These are phyloP conservation scores for Pichia thaimueangensis DNA, from an alignment of 805 yeast species.

Conservation along the genomic window DNA sequence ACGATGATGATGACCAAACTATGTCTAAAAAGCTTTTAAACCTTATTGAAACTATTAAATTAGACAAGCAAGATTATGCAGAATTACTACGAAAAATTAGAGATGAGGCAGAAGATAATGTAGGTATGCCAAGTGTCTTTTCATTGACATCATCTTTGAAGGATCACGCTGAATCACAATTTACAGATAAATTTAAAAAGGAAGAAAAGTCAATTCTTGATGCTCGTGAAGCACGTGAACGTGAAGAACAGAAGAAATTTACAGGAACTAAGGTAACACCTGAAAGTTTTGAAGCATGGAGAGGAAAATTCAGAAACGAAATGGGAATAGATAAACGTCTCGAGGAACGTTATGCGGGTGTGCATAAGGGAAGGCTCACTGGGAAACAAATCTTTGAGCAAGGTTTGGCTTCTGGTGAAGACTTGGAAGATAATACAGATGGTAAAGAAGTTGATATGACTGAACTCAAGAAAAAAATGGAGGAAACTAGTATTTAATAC, in stretches of 20 bases:
- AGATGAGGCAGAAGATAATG: conserved; percentile 64
- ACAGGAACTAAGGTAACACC: conserved; percentile 83
- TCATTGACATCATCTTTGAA: conserved; percentile 70
- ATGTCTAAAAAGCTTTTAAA: conserved; percentile 37
- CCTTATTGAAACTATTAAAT: conserved; percentile 51
- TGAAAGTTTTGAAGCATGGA: conserved; percentile 72
- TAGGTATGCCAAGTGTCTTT: conserved; percentile 91
- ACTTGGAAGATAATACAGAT: conserved; percentile 33
- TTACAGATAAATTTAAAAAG: conserved; percentile 47
- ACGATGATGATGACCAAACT: conserved; percentile 19
- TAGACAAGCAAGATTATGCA: conserved; percentile 43
- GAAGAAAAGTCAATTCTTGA: conserved; percentile 55
- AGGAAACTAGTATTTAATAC: conserved; percentile 11
- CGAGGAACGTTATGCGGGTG: conserved; percentile 41
- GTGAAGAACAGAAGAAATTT: conserved; percentile 83
- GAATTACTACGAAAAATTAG: conserved; percentile 35
- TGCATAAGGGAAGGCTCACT: conserved; percentile 71
- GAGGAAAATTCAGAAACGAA: conserved; percentile 62
- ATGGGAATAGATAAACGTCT: conserved; percentile 60
- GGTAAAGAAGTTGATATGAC: conserved; percentile 25
- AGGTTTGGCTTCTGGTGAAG: conserved; percentile 75
- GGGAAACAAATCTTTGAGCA: conserved; percentile 87
- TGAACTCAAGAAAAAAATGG: conserved; percentile 14
- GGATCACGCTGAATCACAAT: conserved; percentile 70
- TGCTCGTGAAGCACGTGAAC: conserved; percentile 57